Evolutionary conservation across 2,329 filamentous ascomycete species (phyloP).

Genomic region (Epichloe baconii): DNA sequence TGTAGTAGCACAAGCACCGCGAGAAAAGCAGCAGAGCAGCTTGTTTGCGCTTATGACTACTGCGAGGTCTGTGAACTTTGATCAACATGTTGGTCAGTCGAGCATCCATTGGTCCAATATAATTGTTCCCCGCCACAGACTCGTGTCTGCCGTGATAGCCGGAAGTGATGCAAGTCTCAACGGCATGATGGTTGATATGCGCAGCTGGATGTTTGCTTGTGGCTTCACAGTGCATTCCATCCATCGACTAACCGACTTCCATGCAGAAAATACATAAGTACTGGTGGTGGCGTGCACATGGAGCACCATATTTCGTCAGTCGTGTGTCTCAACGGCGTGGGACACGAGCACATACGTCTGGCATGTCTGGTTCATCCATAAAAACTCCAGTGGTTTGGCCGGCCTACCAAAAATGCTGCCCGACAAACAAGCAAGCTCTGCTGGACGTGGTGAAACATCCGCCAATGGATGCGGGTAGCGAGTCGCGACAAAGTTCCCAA

Average conservation of each 20-base stretch:
- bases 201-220: not conserved
- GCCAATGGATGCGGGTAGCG: no score
- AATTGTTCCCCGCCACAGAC: not conserved
- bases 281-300: not conserved
- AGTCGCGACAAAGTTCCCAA: no score
- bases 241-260: not conserved
- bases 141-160: slow-evolving; percentile 4
- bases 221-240: not conserved
- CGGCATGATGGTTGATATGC: not conserved
- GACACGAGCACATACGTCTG: not conserved
- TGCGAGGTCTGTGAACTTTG: not conserved
- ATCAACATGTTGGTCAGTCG: not conserved
- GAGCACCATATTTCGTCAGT: not conserved
- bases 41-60: not conserved
- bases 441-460: no score
- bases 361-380: not conserved
- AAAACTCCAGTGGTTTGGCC: no score
- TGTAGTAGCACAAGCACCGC: not conserved
- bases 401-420: no score
- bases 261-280: not conserved
- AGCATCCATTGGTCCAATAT: not conserved
- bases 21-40: not conserved
- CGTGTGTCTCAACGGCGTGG: not conserved
- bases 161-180: not conserved
- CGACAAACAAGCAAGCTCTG: no score